A percentile compares a stretch with the other conserved stretches of the same genome.
These are phyloP conservation scores for Naganishia albida DNA, from an alignment of 1,284 basidiomycete species.

Conservation along the genomic window DNA sequence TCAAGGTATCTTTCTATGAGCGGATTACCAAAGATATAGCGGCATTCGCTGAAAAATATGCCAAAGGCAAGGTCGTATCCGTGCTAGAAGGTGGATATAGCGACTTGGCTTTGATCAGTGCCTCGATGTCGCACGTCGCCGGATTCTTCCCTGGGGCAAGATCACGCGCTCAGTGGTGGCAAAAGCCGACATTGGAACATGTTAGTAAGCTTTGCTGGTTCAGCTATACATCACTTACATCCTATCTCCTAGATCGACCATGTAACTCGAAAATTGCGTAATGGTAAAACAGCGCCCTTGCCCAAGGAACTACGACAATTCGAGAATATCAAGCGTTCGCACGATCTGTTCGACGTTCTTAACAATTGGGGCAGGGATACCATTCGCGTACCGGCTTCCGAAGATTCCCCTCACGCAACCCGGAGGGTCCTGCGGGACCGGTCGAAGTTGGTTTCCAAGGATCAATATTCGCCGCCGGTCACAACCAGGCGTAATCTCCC, in stretches of 20 bases:
- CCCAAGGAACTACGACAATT: constrained; percentile 14
- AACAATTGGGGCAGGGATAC: constrained; percentile 2
- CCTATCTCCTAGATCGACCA: not conserved
- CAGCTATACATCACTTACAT: not conserved
- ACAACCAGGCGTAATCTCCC: not conserved
- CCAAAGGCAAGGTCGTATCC: constrained; percentile 73
- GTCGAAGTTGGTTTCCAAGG: constrained; percentile 3
- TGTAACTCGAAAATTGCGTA: constrained; percentile 16
- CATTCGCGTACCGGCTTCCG: not conserved
- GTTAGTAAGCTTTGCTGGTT: not conserved
- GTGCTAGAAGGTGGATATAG: constrained; percentile 95
- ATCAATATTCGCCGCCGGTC: constrained; percentile 15
- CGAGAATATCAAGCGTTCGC: constrained; percentile 2
- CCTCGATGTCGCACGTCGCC: constrained; percentile 72
- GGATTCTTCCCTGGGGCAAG: constrained; percentile 59
- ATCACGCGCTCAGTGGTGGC: constrained; percentile 7
- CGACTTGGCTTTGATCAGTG: constrained; percentile 80
- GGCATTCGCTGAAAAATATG: constrained; percentile 66
- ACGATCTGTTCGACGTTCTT: constrained; percentile 10
- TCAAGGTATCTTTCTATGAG: constrained; percentile 71
- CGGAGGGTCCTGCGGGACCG: constrained; percentile 18
- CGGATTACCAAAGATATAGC: constrained; percentile 76
- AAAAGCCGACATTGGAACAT: constrained; percentile 14
- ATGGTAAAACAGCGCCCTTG: constrained; percentile 21
- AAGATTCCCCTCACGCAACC: too few species aligned